Conservation (phyloP, 2,329 filamentous ascomycete genomes). For the Aspergillus brasiliensis region DNA sequence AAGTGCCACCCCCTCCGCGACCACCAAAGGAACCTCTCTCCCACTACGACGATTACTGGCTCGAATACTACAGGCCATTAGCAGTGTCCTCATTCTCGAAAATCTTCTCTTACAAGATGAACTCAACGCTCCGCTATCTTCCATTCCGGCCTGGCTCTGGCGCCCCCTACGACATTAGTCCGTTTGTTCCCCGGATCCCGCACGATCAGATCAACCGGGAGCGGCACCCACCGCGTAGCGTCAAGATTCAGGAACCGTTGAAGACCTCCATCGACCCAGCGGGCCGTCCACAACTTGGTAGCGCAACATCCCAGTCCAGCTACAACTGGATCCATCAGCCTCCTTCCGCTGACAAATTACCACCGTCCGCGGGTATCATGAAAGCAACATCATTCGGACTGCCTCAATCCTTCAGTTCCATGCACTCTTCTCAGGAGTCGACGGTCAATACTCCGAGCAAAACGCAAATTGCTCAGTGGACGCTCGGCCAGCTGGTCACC, state of each 20-base stretch:
- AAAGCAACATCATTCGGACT: slow-evolving; percentile 50
- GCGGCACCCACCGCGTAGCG: slow-evolving; percentile 56
- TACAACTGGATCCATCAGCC: slow-evolving; percentile 36
- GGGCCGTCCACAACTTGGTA: slow-evolving; percentile 11
- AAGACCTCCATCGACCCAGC: slow-evolving; percentile 47
- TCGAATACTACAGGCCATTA: slow-evolving; percentile 91
- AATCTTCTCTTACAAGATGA: slow-evolving; percentile 90
- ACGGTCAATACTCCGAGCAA: slow-evolving; percentile 68
- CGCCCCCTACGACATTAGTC: slow-evolving; percentile 79
- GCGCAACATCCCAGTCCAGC: slow-evolving; percentile 15
- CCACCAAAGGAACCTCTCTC: slow-evolving; percentile 35
- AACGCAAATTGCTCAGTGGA: slow-evolving; percentile 78
- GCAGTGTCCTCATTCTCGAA: slow-evolving; percentile 88
- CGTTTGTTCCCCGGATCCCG: slow-evolving; percentile 75
- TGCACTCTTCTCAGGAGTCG: slow-evolving; percentile 49
- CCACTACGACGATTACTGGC: slow-evolving; percentile 91
- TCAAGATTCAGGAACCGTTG: slow-evolving; percentile 67
- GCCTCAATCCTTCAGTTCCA: slow-evolving; percentile 23
- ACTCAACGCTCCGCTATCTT: slow-evolving; percentile 81
- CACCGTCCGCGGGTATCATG: slow-evolving; percentile 56
- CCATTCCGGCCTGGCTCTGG: slow-evolving; percentile 69
- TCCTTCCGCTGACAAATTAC: slow-evolving; percentile 35
- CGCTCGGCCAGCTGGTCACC: slow-evolving; percentile 79
- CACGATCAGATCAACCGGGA: slow-evolving; percentile 60
- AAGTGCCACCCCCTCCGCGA: slow-evolving; percentile 53